Evolutionary conservation across 2,329 filamentous ascomycete species (phyloP).

Genomic region (Arthrobotrys musiformis): DNA sequence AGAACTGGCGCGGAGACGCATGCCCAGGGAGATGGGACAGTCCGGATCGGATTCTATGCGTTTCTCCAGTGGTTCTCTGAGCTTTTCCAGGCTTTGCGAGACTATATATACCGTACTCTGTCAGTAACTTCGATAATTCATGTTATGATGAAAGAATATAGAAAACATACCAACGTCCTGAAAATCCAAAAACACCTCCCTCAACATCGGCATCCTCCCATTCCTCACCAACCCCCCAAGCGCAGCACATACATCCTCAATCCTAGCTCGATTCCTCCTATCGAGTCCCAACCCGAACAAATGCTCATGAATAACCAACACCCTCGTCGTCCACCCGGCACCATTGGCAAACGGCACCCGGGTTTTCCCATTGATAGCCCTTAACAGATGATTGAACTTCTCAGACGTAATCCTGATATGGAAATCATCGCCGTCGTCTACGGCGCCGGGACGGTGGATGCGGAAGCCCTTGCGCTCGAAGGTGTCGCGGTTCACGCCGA

Average conservation of each 20-base stretch:
- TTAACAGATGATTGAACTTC: neutral
- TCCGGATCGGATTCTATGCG: neutral
- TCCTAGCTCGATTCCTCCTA: neutral
- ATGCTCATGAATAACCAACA: neutral
- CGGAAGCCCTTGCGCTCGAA: neutral
- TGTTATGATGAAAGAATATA: no score
- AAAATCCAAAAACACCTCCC: neutral
- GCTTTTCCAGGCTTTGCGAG: neutral
- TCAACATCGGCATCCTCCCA: neutral
- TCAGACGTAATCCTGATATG: neutral
- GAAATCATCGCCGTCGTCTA: neutral
- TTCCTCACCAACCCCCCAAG: neutral
- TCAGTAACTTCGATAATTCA: neutral
- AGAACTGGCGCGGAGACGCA: neutral
- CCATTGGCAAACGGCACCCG: neutral
- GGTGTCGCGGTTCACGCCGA: neutral
- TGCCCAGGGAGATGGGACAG: neutral
- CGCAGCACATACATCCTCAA: neutral
- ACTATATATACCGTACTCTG: neutral
- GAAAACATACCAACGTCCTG: neutral
- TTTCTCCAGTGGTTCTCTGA: neutral
- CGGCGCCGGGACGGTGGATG: no score
- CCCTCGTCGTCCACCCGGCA: neutral
- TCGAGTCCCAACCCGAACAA: neutral
- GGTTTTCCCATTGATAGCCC: neutral